Evolutionary conservation across 768 basidiomycete species (phyloP), one percentile per base, ranked within the genome.

Genomic region (Boletus rex-veris): DNA sequence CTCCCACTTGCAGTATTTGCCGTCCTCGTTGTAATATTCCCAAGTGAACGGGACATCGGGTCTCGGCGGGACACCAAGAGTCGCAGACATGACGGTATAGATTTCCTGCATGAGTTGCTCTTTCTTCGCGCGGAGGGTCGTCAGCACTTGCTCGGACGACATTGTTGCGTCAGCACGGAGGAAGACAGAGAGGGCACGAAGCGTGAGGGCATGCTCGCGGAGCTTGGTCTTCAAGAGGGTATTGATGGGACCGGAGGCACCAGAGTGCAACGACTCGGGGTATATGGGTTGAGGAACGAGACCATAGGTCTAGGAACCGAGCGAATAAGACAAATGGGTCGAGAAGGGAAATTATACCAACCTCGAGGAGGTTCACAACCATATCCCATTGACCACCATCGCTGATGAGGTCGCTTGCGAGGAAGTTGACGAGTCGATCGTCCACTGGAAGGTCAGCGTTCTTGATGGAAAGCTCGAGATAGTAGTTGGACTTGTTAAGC

Each of bases 371-470:
- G 66, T 85, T 86, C 43, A 83, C 79, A 6, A 78, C 84, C 93
- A 96, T 98, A 65, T 98, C 95, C 87, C 89, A 95, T 69, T 96
- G 94, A 8, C 94, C 95, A 46, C 93, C 93, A 65, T 97, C 94
- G 61, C 83, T 86, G 66, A 96, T 85, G 41, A 91, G 90, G 55
- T 87, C 88, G 7, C 71, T 65, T 9, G 88, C 80, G 43, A 98
- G 80, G 74, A 86, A 85, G 48, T 76, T 80, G 50, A 97, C 75
- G n/a, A 94, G 78, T 8, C 95, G 83, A 64, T 90, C 85, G 50
- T 96, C 90, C 47, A 95, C 72, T 1, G 90, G 86, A 38, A 84
- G 78, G 58, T 90, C 84, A 1, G 85, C 85, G 50, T 88, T 80
- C 70, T 96, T 78, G 60, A 98, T 90, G 45, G 88, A 82, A 38